These are phyloP conservation scores for Aureobasidium pullulans DNA, from an alignment of 2,329 filamentous ascomycete species.

Conservation along the genomic window DNA sequence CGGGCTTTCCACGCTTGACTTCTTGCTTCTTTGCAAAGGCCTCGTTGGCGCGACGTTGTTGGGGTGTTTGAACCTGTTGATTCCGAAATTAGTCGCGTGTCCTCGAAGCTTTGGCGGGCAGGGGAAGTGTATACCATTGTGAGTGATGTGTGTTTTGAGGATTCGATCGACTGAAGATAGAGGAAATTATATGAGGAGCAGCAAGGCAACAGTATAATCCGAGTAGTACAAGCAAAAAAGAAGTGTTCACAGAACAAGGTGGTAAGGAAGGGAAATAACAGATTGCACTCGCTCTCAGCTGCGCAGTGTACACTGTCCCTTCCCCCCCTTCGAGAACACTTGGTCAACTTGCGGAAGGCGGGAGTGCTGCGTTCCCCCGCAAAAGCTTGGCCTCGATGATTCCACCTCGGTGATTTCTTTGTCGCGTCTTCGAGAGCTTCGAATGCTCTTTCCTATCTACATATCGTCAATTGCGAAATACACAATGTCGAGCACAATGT, in stretches of 20 bases:
- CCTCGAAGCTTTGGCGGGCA: neutral
- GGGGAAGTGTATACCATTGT: neutral
- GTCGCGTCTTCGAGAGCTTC: neutral
- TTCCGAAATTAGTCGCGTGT: neutral
- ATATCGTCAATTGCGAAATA: neutral
- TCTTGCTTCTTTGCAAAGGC: slow-evolving; percentile 70
- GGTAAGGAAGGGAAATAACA: neutral
- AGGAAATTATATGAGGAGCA: neutral
- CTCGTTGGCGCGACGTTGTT: slow-evolving; percentile 73
- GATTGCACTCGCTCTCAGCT: neutral
- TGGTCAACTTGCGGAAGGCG: slow-evolving; percentile 5
- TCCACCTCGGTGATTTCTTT: neutral
- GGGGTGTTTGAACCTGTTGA: slow-evolving; percentile 68
- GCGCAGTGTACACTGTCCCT: neutral
- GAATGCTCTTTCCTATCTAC: neutral
- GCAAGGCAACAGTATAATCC: neutral
- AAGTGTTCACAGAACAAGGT: neutral
- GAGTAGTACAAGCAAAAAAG: neutral
- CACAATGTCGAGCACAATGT: neutral
- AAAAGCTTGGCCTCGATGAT: neutral
- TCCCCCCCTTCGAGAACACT: neutral
- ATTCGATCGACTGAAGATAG: no score
- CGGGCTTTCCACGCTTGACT: slow-evolving; percentile 62
- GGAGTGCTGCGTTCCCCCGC: neutral
- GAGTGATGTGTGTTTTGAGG: neutral